These are phyloP conservation scores for Cladosporium sp. DNA, from an alignment of 2,329 filamentous ascomycete species.

Conservation along the genomic window DNA sequence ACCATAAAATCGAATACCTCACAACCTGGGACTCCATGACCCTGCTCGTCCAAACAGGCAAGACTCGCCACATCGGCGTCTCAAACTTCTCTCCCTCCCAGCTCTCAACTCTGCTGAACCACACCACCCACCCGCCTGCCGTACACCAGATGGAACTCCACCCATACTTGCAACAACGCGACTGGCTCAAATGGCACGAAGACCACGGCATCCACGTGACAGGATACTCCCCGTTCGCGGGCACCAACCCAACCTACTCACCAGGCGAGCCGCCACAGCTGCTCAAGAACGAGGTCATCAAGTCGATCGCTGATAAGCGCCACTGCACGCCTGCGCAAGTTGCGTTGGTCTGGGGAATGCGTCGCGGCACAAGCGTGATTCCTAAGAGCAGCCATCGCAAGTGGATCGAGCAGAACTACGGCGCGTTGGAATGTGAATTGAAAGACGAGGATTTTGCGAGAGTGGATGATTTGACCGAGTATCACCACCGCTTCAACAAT, in stretches of 20 bases:
- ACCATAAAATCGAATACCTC: constrained; percentile 23
- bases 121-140: constrained; percentile 43
- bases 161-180: constrained; percentile 60
- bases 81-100: constrained; percentile 65
- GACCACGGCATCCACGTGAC: constrained; percentile 50
- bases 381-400: constrained; percentile 46
- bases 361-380: constrained; percentile 47
- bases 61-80: constrained; percentile 68
- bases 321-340: constrained; percentile 43
- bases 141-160: constrained; percentile 56
- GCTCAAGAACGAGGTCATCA: constrained; percentile 41
- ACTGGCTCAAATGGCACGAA: constrained; percentile 50
- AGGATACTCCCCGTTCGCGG: constrained; percentile 47
- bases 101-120: constrained; percentile 48
- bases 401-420: constrained; percentile 45
- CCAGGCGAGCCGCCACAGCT: constrained; percentile 31
- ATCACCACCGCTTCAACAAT: constrained; percentile 38
- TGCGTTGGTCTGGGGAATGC: constrained; percentile 47
- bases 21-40: constrained; percentile 66
- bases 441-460: constrained; percentile 35
- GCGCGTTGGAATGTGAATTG: constrained; percentile 33
- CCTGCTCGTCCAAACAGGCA: constrained; percentile 55
- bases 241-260: constrained; percentile 47
- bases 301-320: constrained; percentile 37
- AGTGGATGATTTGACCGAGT: constrained; percentile 33